A percentile compares a stretch with the other conserved stretches of the same genome.
Conservation (phyloP, 169 alveolate genomes). For the Plasmodium coatneyi region DNA sequence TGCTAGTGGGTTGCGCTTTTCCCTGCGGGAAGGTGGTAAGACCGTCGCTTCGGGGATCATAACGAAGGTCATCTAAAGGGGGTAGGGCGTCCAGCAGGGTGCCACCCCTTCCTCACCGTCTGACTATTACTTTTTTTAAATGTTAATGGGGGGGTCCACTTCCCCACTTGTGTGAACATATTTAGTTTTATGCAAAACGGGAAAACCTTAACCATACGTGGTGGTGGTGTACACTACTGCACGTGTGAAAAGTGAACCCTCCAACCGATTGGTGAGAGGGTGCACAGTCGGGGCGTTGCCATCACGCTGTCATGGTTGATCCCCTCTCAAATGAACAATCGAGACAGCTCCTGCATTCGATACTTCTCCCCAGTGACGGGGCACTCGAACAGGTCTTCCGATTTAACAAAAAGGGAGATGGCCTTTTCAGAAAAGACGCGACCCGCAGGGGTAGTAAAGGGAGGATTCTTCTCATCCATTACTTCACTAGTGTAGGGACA, state of each 20-base stretch:
- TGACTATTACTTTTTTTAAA: too few relatives aligned
- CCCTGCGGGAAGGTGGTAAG: conserved; percentile 96
- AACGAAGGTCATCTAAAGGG: conserved; percentile 76
- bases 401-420: conserved; percentile 59
- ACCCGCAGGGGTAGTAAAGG: conserved; percentile 88
- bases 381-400: conserved; percentile 76
- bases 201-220: too few relatives aligned
- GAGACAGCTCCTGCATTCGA: conserved; percentile 77
- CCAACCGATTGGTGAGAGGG: too few relatives aligned
- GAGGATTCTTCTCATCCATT: conserved; percentile 89
- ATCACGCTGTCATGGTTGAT: too few relatives aligned
- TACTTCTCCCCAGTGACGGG: conserved; percentile 79
- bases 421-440: conserved; percentile 85
- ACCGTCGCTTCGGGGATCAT: conserved; percentile 95
- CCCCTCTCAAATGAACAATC: conserved; percentile 74
- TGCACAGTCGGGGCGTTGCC: too few relatives aligned
- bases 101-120: too few relatives aligned
- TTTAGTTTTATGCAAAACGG: too few relatives aligned
- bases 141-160: too few relatives aligned
- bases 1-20: conserved; percentile 90
- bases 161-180: too few relatives aligned
- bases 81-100: too few relatives aligned
- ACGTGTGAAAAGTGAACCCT: too few relatives aligned
- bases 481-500: conserved; percentile 89
- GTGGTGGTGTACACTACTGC: too few relatives aligned